Conservation (phyloP, 2,329 filamentous ascomycete species). For the Alternaria tenuissima region DNA sequence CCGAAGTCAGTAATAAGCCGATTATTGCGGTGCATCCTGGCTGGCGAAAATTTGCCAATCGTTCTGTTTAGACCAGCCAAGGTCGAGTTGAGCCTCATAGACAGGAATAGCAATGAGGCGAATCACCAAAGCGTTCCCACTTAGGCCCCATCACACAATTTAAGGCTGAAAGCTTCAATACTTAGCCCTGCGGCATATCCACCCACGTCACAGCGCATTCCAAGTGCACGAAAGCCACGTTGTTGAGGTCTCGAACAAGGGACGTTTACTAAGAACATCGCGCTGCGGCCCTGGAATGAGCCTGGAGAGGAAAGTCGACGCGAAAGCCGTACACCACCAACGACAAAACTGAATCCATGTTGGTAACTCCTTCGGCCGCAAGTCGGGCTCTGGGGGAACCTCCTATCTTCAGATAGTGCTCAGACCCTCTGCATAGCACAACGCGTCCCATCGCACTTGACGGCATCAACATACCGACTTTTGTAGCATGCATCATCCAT, state of each 20-base stretch:
- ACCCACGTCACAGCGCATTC: constrained; percentile 30
- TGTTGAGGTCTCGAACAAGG: constrained; percentile 1
- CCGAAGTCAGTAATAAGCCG: neutral
- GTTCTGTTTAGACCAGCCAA: neutral
- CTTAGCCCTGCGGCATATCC: constrained; percentile 16
- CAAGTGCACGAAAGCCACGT: constrained; percentile 12
- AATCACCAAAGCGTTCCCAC: constrained; percentile 12
- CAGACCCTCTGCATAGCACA: neutral
- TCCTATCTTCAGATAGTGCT: neutral
- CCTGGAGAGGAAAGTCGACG: neutral
- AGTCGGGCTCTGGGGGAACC: neutral
- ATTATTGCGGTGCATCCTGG: neutral
- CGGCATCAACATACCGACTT: neutral
- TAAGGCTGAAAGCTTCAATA: constrained; percentile 32
- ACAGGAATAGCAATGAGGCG: constrained; percentile 14
- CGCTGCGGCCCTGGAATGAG: neutral
- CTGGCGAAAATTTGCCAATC: constrained; percentile 5
- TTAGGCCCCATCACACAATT: constrained; percentile 16
- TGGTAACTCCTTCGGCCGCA: neutral
- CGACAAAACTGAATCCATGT: neutral
- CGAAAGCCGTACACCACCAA: neutral
- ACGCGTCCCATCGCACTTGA: neutral
- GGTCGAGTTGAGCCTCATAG: constrained; percentile 10
- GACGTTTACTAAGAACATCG: neutral
- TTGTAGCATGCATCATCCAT: constrained; percentile 9